Evolutionary conservation across 257 asterid species (phyloP), one percentile per base, ranked within the genome.

Genomic region (Echites panduratus): DNA sequence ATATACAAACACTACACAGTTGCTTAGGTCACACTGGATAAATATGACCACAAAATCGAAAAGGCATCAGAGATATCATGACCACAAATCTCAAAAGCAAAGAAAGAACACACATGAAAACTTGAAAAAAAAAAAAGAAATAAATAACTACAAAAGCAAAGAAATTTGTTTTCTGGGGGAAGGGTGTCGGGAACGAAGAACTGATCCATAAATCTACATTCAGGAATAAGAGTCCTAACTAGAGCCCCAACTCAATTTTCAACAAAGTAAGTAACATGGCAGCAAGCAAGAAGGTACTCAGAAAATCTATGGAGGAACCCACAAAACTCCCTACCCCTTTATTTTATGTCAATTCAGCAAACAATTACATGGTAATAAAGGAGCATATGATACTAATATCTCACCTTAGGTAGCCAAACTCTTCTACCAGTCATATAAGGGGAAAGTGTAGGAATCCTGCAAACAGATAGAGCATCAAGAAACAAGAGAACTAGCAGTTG

Each of bases 391-490:
- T 44, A 77, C 44, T 40, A 78, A 59, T 17, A 74, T 38, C 77
- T 83, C 77, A 95, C 99, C 97, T 89, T 95, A 74, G 90, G 86
- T 82, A 92, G 85, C 78, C 79, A 78, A 76, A 77, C 70, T 78
- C 96, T 90, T 78, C 87, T 75, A 59, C 79, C 85, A 56, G 80
- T 79, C 91, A 87, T 80, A 82, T 81, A 79, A 43, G 85, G 78
- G 32, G 89, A 63, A 58, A 92, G 90, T 47, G 90, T 66, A 68
- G 97, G 86, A 77, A 92, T 83, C 78, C 91, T 84, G 80, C 82
- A 83, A 70, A 95, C 88, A 66, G 98, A 95, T 65, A 95, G 93
- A 73, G 99, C 96, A 76, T 95, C 97, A 24, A 95, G 87, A 78
- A 92, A 90, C 85, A 95, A 78, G 73, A 92, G 85, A 74, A 76